Conservation (phyloP, 345 rosid genomes). For the Clausena lansium region DNA sequence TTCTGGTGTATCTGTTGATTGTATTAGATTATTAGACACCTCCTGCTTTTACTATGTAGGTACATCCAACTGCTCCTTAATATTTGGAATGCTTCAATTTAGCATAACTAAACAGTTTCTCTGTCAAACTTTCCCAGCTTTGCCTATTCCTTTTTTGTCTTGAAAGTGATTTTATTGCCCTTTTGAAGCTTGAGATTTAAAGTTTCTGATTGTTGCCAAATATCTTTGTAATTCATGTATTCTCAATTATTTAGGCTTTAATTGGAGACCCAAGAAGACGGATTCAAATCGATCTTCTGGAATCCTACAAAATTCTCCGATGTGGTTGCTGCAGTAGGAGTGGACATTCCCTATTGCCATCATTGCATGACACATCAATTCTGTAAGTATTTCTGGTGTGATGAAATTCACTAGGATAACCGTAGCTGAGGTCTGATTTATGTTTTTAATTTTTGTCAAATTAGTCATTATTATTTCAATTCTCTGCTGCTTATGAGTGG, state of each 20-base stretch:
- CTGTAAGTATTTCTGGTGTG: slow-evolving; percentile 51
- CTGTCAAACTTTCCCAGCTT: background rate
- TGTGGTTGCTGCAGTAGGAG: slow-evolving; percentile 71
- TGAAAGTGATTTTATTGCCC: background rate
- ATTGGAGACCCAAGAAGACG: slow-evolving; percentile 85
- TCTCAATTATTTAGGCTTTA: slow-evolving; percentile 53
- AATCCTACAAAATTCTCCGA: slow-evolving; percentile 52
- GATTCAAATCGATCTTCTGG: slow-evolving; percentile 86
- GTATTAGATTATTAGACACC: background rate
- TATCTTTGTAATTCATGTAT: background rate
- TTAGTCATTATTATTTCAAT: background rate
- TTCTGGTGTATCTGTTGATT: background rate
- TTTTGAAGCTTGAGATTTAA: slow-evolving; percentile 7
- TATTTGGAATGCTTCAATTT: slow-evolving; percentile 1
- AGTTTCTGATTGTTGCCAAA: background rate
- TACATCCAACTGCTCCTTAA: background rate
- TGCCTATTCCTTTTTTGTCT: background rate
- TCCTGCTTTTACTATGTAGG: background rate
- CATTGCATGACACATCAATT: slow-evolving; percentile 86
- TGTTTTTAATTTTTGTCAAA: background rate
- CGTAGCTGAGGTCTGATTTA: background rate
- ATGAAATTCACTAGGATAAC: background rate
- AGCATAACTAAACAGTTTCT: background rate
- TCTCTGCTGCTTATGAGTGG: background rate
- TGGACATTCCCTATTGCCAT: slow-evolving; percentile 43